A percentile compares a stretch with the other conserved stretches of the same genome.
These are phyloP conservation scores for Amoebophrya sp. DNA, from an alignment of 169 alveolate genomes.

Conservation along the genomic window DNA sequence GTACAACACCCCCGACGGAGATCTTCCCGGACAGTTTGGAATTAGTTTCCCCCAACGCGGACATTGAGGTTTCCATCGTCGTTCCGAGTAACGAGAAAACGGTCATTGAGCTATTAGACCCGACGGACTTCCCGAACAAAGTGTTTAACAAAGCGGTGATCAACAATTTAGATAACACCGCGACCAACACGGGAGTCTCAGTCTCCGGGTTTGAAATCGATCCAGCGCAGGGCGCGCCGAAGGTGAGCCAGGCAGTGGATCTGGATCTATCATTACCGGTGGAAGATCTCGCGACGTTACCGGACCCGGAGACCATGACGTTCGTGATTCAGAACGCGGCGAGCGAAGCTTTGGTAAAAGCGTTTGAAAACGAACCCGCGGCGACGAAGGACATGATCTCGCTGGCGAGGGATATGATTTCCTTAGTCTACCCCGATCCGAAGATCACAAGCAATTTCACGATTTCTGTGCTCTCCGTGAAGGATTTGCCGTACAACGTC, in stretches of 20 bases:
- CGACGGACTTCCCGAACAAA: not conserved
- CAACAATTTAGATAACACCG: not conserved
- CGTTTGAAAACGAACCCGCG: too few relatives aligned
- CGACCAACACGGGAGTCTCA: too few relatives aligned
- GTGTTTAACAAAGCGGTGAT: not conserved
- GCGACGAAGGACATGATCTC: not conserved
- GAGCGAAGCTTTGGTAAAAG: not conserved
- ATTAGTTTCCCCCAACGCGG: not conserved
- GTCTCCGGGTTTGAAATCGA: too few relatives aligned
- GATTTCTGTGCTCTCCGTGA: not conserved
- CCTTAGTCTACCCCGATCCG: not conserved
- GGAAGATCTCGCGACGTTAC: not conserved
- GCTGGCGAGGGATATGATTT: not conserved
- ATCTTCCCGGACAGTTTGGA: not conserved
- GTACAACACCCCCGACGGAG: not conserved
- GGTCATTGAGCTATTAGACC: not conserved
- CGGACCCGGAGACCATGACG: not conserved
- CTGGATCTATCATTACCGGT: not conserved
- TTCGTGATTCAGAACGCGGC: not conserved
- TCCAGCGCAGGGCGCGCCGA: too few relatives aligned
- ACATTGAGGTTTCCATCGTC: not conserved
- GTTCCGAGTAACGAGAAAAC: not conserved
- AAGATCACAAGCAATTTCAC: not conserved
- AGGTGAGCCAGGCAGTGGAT: not conserved
- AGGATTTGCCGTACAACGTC: not conserved